Percentiles rank a stretch among this genome's conserved stretches.
Evolutionary conservation across 148 eudicot genomes (phyloP).

Genomic region (Talinum fruticosum): DNA sequence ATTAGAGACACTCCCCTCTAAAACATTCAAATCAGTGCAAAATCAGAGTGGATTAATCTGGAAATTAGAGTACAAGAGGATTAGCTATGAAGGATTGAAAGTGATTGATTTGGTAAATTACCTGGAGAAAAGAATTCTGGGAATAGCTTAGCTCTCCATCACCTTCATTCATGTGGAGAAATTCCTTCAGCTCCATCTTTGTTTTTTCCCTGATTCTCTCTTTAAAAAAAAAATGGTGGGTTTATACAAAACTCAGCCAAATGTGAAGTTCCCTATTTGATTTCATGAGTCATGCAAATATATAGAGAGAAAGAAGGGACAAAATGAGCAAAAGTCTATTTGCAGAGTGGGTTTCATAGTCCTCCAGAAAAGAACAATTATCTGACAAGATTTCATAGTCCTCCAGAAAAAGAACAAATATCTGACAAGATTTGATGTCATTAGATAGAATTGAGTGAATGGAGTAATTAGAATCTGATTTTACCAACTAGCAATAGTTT

Average conservation of each 20-base stretch:
- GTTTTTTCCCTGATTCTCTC: neutral
- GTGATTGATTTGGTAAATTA: neutral
- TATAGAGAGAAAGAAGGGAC: too few relatives aligned
- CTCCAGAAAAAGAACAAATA: too few relatives aligned
- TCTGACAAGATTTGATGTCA: too few relatives aligned
- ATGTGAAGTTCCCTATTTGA: too few relatives aligned
- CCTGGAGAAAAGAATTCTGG: constrained; percentile 5
- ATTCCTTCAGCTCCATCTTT: constrained; percentile 10
- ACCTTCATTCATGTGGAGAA: constrained; percentile 16
- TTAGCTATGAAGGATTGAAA: neutral
- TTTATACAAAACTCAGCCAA: neutral
- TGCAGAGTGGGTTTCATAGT: too few relatives aligned
- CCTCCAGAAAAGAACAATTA: too few relatives aligned
- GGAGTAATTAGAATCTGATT: too few relatives aligned
- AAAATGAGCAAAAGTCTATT: too few relatives aligned
- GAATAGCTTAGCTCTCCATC: constrained; percentile 15
- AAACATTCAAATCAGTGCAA: neutral
- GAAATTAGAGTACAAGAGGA: neutral
- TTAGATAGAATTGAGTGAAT: too few relatives aligned
- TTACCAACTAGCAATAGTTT: too few relatives aligned
- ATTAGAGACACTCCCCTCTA: constrained; percentile 18
- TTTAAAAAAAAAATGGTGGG: neutral
- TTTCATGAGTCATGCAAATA: too few relatives aligned
- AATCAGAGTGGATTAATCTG: neutral
- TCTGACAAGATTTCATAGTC: too few relatives aligned